A percentile compares a stretch with the other conserved stretches of the same genome.
These are phyloP conservation scores for Xanthoceras sorbifolium DNA, from an alignment of 345 rosid species.

Conservation along the genomic window DNA sequence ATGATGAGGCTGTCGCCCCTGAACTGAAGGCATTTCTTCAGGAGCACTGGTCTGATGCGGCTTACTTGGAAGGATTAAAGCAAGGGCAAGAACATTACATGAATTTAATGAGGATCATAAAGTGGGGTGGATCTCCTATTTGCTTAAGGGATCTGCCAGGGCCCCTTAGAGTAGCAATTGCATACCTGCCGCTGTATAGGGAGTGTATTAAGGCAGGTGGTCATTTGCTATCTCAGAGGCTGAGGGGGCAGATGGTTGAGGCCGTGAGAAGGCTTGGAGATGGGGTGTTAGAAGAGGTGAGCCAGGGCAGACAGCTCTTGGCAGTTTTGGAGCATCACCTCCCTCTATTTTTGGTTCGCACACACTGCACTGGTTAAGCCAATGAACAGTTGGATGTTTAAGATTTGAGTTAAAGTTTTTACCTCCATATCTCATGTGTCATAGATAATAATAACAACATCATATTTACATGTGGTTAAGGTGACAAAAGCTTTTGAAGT, in stretches of 20 bases:
- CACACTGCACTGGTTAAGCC: conserved; percentile 25
- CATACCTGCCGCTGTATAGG: conserved; percentile 83
- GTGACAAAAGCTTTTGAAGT: conserved; percentile 24
- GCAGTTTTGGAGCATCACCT: conserved; percentile 76
- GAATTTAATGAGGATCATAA: conserved; percentile 70
- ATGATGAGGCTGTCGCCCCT: conserved; percentile 76
- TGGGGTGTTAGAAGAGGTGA: conserved; percentile 44
- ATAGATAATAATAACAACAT: conserved; percentile 30
- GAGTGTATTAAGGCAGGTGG: conserved; percentile 70
- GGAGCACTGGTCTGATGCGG: conserved; percentile 91
- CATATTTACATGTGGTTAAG: conserved; percentile 26
- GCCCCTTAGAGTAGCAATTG: conserved; percentile 74
- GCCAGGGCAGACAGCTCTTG: conserved; percentile 58
- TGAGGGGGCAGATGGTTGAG: conserved; percentile 85
- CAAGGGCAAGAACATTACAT: conserved; percentile 70
- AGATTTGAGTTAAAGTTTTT: conserved; percentile 27
- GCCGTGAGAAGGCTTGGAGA: conserved; percentile 78
- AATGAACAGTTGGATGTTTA: not conserved
- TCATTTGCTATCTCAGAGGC: conserved; percentile 62
- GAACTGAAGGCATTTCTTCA: conserved; percentile 68
- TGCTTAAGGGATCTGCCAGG: conserved; percentile 72
- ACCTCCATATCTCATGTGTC: conserved; percentile 29
- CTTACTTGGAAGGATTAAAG: conserved; percentile 68
- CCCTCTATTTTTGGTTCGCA: conserved; percentile 67
- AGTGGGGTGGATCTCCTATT: conserved; percentile 70